A percentile compares a stretch with the other conserved stretches of the same genome.
Evolutionary conservation across 257 asterid genomes (phyloP).

Genomic region (Salvia rosmarinus): DNA sequence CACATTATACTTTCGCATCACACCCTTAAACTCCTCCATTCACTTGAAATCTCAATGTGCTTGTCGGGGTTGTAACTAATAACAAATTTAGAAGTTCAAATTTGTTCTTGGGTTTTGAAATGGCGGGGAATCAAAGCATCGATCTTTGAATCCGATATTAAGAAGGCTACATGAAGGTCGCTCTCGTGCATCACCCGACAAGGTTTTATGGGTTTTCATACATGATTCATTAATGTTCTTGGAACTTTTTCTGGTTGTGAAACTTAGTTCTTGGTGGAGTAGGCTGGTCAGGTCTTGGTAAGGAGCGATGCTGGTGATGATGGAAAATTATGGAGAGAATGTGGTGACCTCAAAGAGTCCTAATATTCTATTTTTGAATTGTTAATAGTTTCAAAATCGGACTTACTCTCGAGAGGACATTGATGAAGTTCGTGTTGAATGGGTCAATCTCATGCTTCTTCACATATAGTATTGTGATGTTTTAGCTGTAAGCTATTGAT

Average conservation of each 20-base stretch:
- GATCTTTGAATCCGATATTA: slow-evolving; percentile 86
- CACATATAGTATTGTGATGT: no score
- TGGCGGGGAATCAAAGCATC: slow-evolving; percentile 79
- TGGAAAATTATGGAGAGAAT: slow-evolving; percentile 75
- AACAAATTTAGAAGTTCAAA: slow-evolving; percentile 13
- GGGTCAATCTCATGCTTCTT: no score
- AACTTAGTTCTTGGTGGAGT: slow-evolving; percentile 36
- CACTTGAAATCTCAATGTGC: background rate
- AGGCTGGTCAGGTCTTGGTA: slow-evolving; percentile 84
- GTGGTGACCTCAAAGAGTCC: no score
- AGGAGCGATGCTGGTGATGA: slow-evolving; percentile 68
- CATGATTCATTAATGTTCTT: slow-evolving; percentile 19
- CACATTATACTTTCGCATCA: background rate
- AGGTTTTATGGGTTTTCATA: slow-evolving; percentile 51
- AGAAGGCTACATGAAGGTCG: slow-evolving; percentile 94
- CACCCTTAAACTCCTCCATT: background rate
- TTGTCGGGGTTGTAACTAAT: background rate
- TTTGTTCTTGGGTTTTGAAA: slow-evolving; percentile 29
- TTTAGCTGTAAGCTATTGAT: no score
- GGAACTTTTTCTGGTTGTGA: slow-evolving; percentile 25
- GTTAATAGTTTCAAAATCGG: no score
- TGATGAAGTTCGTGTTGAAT: no score
- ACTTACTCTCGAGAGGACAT: no score
- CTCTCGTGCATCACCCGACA: slow-evolving; percentile 98
- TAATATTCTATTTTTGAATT: no score